These are phyloP conservation scores for Venturia nashicola DNA, from an alignment of 2,329 filamentous ascomycete genomes.

Conservation along the genomic window DNA sequence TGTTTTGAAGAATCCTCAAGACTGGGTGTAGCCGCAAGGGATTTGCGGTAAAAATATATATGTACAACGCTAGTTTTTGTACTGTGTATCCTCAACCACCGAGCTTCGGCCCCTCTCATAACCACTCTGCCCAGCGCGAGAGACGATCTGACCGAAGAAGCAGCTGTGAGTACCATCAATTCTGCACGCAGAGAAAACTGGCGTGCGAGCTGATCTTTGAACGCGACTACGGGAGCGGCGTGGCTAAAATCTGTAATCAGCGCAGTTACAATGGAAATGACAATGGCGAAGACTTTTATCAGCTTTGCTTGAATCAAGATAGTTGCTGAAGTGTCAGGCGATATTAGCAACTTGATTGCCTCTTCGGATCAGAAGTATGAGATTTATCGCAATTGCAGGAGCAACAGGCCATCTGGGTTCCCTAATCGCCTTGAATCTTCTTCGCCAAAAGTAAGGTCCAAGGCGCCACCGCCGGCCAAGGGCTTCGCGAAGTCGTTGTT, in stretches of 20 bases:
- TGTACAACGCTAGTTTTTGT: too few relatives aligned
- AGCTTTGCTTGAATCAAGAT: too few relatives aligned
- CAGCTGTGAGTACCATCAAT: too few relatives aligned
- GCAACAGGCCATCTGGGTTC: neutral
- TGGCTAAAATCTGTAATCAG: neutral
- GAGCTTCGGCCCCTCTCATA: too few relatives aligned
- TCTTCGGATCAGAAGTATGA: too few relatives aligned
- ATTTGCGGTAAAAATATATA: too few relatives aligned
- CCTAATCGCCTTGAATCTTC: neutral
- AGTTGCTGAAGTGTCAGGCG: too few relatives aligned
- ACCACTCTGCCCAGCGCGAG: too few relatives aligned
- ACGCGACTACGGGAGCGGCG: neutral
- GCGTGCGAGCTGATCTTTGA: too few relatives aligned
- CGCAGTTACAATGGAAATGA: neutral
- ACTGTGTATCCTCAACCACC: neutral
- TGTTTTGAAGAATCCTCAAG: conserved; percentile 48
- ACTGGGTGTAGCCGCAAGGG: conserved; percentile 39
- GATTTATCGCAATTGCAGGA: neutral
- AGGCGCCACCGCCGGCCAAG: neutral
- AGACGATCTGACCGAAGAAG: too few relatives aligned
- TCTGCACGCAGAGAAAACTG: too few relatives aligned
- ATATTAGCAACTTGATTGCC: too few relatives aligned
- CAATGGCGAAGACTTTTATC: neutral
- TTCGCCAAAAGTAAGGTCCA: neutral
- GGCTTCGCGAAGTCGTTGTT: neutral